These are phyloP conservation scores for Kuraishia capsulata DNA, from an alignment of 805 yeast genomes.

Conservation along the genomic window DNA sequence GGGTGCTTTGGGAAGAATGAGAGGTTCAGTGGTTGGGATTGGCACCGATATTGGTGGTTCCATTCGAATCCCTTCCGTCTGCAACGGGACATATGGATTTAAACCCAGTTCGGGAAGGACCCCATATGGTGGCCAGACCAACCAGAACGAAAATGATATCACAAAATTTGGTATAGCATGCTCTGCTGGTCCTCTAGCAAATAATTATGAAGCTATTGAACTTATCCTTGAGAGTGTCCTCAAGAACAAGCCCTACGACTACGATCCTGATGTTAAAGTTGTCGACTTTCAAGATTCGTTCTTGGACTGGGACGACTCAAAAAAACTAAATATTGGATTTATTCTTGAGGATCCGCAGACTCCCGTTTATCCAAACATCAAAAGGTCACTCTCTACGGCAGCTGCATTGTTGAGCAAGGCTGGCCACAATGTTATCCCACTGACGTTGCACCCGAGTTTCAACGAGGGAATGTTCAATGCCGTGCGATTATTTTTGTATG, in stretches of 20 bases:
- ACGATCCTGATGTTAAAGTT: constrained; percentile 1
- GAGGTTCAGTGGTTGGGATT: constrained; percentile 54
- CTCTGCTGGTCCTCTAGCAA: constrained; percentile 42
- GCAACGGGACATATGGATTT: constrained; percentile 34
- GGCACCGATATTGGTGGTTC: constrained; percentile 73
- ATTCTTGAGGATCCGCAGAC: not conserved
- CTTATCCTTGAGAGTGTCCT: constrained; percentile 30
- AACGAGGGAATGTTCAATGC: too few relatives aligned
- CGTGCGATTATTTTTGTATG: too few relatives aligned
- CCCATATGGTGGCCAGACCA: constrained; percentile 40
- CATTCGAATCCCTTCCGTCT: constrained; percentile 61
- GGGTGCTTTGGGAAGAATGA: constrained; percentile 51
- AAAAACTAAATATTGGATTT: not conserved
- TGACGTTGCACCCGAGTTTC: not conserved
- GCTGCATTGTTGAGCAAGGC: not conserved
- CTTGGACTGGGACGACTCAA: not conserved
- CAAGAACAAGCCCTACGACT: constrained; percentile 13
- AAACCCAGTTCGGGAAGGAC: constrained; percentile 22
- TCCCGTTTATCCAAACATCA: not conserved
- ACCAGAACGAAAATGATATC: not conserved
- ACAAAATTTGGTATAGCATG: constrained; percentile 1
- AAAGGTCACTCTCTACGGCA: not conserved
- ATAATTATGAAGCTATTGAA: constrained; percentile 37
- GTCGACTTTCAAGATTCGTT: not conserved
- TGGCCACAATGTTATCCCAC: not conserved